Evolutionary conservation across 208 protist species (phyloP).

Genomic region (Herpetomonas tarakana): DNA sequence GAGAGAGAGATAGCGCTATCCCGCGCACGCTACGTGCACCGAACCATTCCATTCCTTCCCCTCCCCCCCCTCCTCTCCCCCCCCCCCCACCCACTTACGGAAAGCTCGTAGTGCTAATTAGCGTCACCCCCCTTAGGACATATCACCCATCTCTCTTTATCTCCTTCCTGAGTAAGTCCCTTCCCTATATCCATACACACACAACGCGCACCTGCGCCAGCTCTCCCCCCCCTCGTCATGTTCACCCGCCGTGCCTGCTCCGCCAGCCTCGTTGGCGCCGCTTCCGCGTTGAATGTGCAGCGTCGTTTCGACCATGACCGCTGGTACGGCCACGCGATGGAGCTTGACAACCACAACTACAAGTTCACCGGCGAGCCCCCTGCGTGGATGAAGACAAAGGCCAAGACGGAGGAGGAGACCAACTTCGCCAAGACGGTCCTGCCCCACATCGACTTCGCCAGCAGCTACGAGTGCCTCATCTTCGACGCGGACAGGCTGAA

Average conservation of each 20-base stretch:
- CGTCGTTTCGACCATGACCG: slow-evolving; percentile 76
- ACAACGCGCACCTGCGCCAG: slow-evolving; percentile 1
- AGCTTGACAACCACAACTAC: slow-evolving; percentile 85
- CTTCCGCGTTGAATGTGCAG: slow-evolving; percentile 43
- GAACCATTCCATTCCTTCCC: too few species aligned
- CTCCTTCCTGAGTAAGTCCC: slow-evolving; percentile 5
- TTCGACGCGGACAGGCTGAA: slow-evolving; percentile 86
- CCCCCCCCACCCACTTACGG: too few species aligned
- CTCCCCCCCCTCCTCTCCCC: too few species aligned
- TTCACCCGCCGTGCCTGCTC: slow-evolving; percentile 56
- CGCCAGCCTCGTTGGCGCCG: slow-evolving; percentile 27
- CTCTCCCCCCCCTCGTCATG: slow-evolving; percentile 21
- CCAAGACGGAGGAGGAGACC: slow-evolving; percentile 81
- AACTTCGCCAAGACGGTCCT: slow-evolving; percentile 70
- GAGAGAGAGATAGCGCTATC: too few species aligned
- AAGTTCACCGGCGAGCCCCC: slow-evolving; percentile 80
- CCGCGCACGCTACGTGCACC: too few species aligned
- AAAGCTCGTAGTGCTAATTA: too few species aligned
- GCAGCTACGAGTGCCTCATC: slow-evolving; percentile 78
- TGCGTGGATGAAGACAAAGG: slow-evolving; percentile 64
- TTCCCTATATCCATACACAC: slow-evolving; percentile 1
- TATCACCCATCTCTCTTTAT: too few species aligned
- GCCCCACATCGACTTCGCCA: slow-evolving; percentile 81
- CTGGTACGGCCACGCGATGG: slow-evolving; percentile 85
- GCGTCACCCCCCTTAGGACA: too few species aligned